These are phyloP conservation scores for Solanum sejunctum DNA, from an alignment of 257 asterid species.

Conservation along the genomic window DNA sequence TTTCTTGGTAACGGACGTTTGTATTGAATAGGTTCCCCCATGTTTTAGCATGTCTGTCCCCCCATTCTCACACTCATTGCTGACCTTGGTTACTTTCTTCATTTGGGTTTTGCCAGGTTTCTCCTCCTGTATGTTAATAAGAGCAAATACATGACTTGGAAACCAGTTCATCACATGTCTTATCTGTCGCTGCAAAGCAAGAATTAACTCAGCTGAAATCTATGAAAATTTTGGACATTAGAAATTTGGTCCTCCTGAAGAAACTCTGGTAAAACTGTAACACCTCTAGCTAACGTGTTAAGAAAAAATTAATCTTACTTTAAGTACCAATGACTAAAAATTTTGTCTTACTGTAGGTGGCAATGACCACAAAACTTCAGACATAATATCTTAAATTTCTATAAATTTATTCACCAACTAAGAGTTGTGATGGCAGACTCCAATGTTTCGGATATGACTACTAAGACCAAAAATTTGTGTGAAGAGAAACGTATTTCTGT, in stretches of 20 bases:
- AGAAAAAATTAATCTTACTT: not conserved
- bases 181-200: conserved; percentile 35
- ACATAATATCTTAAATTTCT: not conserved
- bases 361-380: not conserved
- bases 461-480: not conserved
- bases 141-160: conserved; percentile 15
- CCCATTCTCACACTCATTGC: conserved; percentile 3
- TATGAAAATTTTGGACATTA: conserved; percentile 16
- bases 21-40: not conserved
- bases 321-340: not conserved
- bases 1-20: conserved; percentile 13
- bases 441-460: not conserved
- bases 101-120: conserved; percentile 4
- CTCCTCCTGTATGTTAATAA: conserved; percentile 12
- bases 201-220: conserved; percentile 48
- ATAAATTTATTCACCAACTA: not conserved
- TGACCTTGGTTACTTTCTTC: conserved; percentile 20
- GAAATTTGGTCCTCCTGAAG: conserved; percentile 3
- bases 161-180: conserved; percentile 34
- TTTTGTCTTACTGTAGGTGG: not conserved
- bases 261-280: conserved; percentile 1
- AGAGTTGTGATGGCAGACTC: not conserved
- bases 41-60: conserved; percentile 16
- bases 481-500: not conserved
- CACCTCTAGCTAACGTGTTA: not conserved